Conservation (phyloP, 108 stramenopile genomes). For the Discostella pseudostelligera region DNA sequence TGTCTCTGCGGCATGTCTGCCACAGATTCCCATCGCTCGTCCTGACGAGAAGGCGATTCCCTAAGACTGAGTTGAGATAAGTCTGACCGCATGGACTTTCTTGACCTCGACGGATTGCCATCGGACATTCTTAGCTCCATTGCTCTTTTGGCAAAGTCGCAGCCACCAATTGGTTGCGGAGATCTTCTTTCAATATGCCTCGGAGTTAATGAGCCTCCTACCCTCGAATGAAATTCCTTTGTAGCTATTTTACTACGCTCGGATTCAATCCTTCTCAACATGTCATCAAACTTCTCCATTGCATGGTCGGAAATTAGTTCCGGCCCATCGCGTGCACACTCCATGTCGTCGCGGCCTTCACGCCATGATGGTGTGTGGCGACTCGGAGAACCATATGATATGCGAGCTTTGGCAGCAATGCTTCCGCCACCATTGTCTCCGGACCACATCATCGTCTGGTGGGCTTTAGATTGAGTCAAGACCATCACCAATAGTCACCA, state of each 20-base stretch:
- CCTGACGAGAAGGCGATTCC: neutral
- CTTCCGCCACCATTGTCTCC: neutral
- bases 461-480: neutral
- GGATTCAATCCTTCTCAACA: slow-evolving; percentile 16
- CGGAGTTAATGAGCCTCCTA: neutral
- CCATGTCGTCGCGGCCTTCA: slow-evolving; percentile 16
- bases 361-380: slow-evolving; percentile 1
- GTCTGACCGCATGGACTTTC: neutral
- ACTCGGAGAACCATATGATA: neutral
- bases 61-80: neutral
- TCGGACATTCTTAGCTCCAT: slow-evolving; percentile 42
- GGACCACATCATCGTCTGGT: neutral
- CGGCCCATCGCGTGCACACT: neutral
- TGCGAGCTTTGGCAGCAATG: slow-evolving; percentile 2
- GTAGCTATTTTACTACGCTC: slow-evolving; percentile 19
- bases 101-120: neutral
- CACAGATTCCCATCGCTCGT: too few species aligned
- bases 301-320: slow-evolving; percentile 4
- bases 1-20: too few species aligned
- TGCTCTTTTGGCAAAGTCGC: slow-evolving; percentile 35
- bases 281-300: slow-evolving; percentile 20
- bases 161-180: slow-evolving; percentile 12
- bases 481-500: neutral
- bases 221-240: neutral
- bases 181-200: neutral